Conservation (phyloP, 345 rosid genomes). For the Boechera stricta region DNA sequence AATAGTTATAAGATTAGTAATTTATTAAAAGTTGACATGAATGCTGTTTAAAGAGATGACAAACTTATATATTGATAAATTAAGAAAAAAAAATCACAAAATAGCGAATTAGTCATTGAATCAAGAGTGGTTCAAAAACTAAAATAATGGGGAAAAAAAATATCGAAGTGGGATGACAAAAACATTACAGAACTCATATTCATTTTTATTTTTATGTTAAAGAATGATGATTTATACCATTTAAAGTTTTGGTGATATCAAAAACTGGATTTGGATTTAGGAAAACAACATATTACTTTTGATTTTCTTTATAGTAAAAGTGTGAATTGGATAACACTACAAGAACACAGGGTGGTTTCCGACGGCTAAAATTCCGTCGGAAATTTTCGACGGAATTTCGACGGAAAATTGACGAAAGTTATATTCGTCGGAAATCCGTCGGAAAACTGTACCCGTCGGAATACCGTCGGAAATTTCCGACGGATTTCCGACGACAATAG, state of each 20-base stretch:
- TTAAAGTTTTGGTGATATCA: not conserved
- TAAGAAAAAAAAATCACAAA: not conserved
- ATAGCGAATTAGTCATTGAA: not conserved
- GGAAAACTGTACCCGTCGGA: no score
- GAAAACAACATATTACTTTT: not conserved
- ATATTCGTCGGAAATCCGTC: no score
- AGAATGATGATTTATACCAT: slow-evolving; percentile 6
- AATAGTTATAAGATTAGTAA: not conserved
- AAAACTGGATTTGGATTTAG: not conserved
- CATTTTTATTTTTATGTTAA: not conserved
- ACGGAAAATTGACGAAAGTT: no score
- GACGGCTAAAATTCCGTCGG: no score
- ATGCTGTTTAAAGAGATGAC: no score
- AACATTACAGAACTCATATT: not conserved
- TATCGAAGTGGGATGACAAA: not conserved
- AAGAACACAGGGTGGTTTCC: no score
- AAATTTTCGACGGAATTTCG: no score
- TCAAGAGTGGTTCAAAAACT: not conserved
- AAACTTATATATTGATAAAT: not conserved
- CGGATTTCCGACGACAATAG: no score
- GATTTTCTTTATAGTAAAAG: not conserved
- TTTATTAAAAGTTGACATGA: no score
- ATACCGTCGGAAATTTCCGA: no score
- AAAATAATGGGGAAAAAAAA: not conserved
- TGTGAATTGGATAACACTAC: slow-evolving; percentile 1